A percentile compares a stretch with the other conserved stretches of the same genome.
Evolutionary conservation across 225 moss, liverwort and hornwort species (phyloP).

Genomic region (Pseudisothecium myosuroides): DNA sequence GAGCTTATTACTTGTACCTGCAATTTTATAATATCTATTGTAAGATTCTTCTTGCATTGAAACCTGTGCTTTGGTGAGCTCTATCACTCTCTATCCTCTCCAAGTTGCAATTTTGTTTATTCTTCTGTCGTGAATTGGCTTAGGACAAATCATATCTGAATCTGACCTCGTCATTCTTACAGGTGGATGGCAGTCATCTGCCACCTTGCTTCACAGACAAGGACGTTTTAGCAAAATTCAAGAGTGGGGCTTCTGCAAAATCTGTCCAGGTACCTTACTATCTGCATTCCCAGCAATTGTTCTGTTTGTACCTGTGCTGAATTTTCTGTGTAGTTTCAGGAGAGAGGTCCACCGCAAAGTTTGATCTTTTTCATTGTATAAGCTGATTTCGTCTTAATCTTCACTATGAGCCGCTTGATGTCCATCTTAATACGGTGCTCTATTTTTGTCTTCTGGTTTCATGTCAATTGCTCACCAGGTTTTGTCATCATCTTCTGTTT

Average conservation of each 20-base stretch:
- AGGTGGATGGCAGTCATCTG: constrained; percentile 95
- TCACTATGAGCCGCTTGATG: neutral
- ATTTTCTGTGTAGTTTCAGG: neutral
- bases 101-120: neutral
- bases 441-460: neutral
- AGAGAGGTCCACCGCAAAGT: neutral
- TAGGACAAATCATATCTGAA: neutral
- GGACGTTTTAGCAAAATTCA: constrained; percentile 60
- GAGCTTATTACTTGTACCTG: neutral
- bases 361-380: neutral
- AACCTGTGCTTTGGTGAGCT: neutral
- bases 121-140: neutral
- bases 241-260: constrained; percentile 36
- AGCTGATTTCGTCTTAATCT: neutral
- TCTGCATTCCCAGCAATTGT: neutral
- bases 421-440: neutral
- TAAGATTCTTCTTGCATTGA: neutral
- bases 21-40: neutral
- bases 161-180: neutral
- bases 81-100: neutral
- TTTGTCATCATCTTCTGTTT: neutral
- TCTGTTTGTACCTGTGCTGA: neutral
- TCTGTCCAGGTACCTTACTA: constrained; percentile 46
- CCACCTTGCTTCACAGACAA: constrained; percentile 82
- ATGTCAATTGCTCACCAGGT: neutral